Evolutionary conservation across 2,329 filamentous ascomycete genomes (phyloP).

Genomic region (Cercospora janseana): DNA sequence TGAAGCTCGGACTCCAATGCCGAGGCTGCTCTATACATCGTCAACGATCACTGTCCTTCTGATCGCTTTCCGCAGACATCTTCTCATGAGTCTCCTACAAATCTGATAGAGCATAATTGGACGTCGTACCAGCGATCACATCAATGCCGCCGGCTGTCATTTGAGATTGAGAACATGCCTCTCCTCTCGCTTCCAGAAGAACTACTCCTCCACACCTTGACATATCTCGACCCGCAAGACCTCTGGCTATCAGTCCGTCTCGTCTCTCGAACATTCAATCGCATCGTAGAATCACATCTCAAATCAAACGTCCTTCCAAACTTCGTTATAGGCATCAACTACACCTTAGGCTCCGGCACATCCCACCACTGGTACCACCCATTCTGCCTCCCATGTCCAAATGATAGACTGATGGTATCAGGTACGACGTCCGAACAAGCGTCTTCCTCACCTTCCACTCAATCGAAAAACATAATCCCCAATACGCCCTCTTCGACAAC

Average conservation of each 20-base stretch:
- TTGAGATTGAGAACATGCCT: too few relatives aligned
- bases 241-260: constrained; percentile 24
- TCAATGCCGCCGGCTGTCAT: too few relatives aligned
- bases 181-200: constrained; percentile 26
- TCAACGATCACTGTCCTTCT: background rate
- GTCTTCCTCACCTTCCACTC: constrained; percentile 24
- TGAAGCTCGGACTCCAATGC: constrained; percentile 3
- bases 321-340: constrained; percentile 24
- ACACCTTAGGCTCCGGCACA: constrained; percentile 24
- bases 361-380: constrained; percentile 27
- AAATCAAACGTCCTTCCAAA: constrained; percentile 8
- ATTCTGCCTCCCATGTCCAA: too few relatives aligned
- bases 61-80: background rate
- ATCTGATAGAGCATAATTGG: too few relatives aligned
- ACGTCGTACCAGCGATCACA: too few relatives aligned
- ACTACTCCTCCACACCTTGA: constrained; percentile 29
- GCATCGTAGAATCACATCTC: constrained; percentile 22
- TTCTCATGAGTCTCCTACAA: too few relatives aligned
- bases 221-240: constrained; percentile 20
- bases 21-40: background rate
- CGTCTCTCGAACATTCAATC: constrained; percentile 18
- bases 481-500: constrained; percentile 28
- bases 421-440: constrained; percentile 18
- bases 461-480: constrained; percentile 24
- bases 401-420: background rate